Base-by-base conservation (phyloP, 352 stramenopile genomes). In the Globisporangium takayamanum region DNA sequence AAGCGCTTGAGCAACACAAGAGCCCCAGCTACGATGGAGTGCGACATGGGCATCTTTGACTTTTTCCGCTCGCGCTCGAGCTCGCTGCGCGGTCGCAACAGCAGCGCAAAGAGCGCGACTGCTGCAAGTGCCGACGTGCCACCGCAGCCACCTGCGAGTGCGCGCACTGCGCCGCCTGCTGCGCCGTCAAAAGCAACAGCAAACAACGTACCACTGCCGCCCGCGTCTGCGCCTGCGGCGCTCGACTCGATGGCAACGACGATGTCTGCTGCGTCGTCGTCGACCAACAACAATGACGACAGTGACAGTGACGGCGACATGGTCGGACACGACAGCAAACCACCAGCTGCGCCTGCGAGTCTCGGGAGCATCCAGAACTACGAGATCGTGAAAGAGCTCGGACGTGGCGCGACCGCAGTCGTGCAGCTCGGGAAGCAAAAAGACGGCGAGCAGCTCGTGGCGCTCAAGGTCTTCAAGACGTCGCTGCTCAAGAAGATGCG, bases 401-500 rank as follows among this genome's bases (percentile, higher is more conserved):
- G 85, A n/a, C 79, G 84, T 30, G 85, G 85, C 14, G 83, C 85
- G 11, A 93, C 83, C 6, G 81, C 83, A 8, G 70, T 89, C 15
- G 85, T 94, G 62, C 82, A 94, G 67, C 76, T 94, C 18, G 85
- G 81, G 15, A 75, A 73, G 20, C 68, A 84, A 33, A 85, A 85
- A 50, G 70, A 75, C 37, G 65, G 59, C 53, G 69, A 80, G 2
- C 60, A 81, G 2, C 64, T 93, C 30, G 82, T 94, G 25, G 84
- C 84, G 30, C 68, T 94, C 16, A 94, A 94, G 61, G 82, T 91
- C 50, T 92, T 92, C 58, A 89, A 89, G 62, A 94, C 82, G 53
- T 94, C 84, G 61, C 62, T 94, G 50, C 70, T 94, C 11, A 87
- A 87, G 55, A 90, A 89, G 55, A 92, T 92, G 79, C 82, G 84